phyloP scores from a whole-genome alignment of 1,284 basidiomycete species.

The Mycena sp. region DNA sequence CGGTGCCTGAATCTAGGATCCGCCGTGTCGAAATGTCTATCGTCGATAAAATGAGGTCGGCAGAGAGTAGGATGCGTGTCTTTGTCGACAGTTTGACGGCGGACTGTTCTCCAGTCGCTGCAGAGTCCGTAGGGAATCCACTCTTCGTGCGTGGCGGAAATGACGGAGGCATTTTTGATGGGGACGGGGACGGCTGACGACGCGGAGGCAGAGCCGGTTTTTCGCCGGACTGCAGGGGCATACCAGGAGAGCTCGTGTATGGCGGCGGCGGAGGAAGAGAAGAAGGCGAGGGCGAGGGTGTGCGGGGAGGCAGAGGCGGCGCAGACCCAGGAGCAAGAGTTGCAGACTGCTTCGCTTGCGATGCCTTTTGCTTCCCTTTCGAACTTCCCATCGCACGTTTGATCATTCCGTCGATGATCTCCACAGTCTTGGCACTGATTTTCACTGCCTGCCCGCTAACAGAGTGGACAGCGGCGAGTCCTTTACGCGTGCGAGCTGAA shows the following conservation, averaged over 20 bases:
- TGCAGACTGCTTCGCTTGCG: background rate
- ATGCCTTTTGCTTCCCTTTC: conserved; percentile 38
- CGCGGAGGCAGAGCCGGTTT: conserved; percentile 52
- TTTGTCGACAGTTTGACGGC: conserved; percentile 44
- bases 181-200: conserved; percentile 40
- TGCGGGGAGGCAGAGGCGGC: conserved; percentile 33
- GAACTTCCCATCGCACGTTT: conserved; percentile 51
- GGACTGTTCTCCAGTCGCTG: background rate
- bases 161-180: conserved; percentile 36
- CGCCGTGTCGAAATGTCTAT: conserved; percentile 72
- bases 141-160: conserved; percentile 40
- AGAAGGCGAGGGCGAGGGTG: conserved; percentile 30
- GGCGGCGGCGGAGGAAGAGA: conserved; percentile 29
- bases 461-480: conserved; percentile 68
- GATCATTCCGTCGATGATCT: conserved; percentile 70
- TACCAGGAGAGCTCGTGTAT: conserved; percentile 21
- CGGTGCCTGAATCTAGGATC: conserved; percentile 66
- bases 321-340: conserved; percentile 14
- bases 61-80: conserved; percentile 69
- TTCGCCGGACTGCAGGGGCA: conserved; percentile 20
- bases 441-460: conserved; percentile 73
- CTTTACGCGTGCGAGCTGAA: conserved; percentile 66
- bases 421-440: conserved; percentile 71
- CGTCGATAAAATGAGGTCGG: conserved; percentile 78
- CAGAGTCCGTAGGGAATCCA: conserved; percentile 7